These are phyloP conservation scores for Suillus lakei DNA, from an alignment of 768 basidiomycete genomes.

Conservation along the genomic window DNA sequence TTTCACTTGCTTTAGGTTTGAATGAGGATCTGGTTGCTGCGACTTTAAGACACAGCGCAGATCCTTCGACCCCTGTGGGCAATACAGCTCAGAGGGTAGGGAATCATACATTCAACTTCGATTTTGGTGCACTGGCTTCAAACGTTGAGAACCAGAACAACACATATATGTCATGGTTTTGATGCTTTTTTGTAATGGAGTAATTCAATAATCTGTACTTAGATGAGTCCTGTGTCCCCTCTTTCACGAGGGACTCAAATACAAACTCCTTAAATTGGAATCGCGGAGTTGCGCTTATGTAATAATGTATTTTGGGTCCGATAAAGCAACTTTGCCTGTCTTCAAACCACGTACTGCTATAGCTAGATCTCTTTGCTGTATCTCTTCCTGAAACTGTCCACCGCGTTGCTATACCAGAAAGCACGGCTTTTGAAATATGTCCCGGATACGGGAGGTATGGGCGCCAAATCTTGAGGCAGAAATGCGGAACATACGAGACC, in stretches of 20 bases:
- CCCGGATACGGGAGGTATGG: conserved; percentile 96
- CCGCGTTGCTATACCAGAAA: background rate
- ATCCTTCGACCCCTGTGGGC: conserved; percentile 21
- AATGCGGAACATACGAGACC: conserved; percentile 84
- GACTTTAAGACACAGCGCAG: conserved; percentile 20
- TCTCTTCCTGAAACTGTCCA: background rate
- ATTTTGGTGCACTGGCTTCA: conserved; percentile 60
- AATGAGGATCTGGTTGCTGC: conserved; percentile 29
- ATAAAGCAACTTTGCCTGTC: background rate
- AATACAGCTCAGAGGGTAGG: conserved; percentile 47
- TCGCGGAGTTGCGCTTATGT: conserved; percentile 22
- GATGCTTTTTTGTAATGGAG: conserved; percentile 16
- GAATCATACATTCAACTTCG: conserved; percentile 63
- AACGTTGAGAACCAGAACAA: conserved; percentile 60
- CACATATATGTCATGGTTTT: conserved; percentile 73
- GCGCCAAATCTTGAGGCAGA: conserved; percentile 89
- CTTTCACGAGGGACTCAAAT: background rate
- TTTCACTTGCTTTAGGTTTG: conserved; percentile 34
- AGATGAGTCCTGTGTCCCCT: background rate
- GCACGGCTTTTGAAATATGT: conserved; percentile 45
- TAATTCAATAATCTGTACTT: conserved; percentile 4
- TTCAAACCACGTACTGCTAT: background rate
- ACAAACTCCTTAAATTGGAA: background rate
- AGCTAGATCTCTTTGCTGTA: background rate
- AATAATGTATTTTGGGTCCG: conserved; percentile 17